These are phyloP conservation scores for Microsporum ferrugineum DNA, from an alignment of 2,329 filamentous ascomycete species.

Conservation along the genomic window DNA sequence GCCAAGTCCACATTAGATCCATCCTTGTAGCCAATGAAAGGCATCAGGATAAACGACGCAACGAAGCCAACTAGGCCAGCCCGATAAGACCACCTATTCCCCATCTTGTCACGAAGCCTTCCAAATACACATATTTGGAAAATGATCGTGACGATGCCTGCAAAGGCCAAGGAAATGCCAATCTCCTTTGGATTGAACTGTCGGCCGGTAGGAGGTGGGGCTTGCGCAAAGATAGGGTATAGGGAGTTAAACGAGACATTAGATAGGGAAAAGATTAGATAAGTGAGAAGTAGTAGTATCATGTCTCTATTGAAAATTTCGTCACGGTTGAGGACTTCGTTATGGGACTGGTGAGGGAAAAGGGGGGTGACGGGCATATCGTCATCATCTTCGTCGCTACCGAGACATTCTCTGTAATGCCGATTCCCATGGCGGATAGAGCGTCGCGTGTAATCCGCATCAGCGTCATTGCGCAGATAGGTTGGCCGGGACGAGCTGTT, in stretches of 20 bases:
- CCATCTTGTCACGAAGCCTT: constrained; percentile 62
- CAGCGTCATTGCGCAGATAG: constrained; percentile 39
- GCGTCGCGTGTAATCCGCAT: constrained; percentile 18
- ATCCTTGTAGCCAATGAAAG: constrained; percentile 71
- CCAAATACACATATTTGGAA: constrained; percentile 85
- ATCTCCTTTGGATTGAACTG: constrained; percentile 66
- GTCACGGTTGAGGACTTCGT: constrained; percentile 41
- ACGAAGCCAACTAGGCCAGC: constrained; percentile 68
- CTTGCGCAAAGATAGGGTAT: constrained; percentile 84
- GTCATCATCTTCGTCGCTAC: constrained; percentile 32
- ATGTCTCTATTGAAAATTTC: constrained; percentile 70
- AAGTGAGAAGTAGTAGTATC: constrained; percentile 67
- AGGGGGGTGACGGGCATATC: constrained; percentile 31
- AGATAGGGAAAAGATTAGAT: constrained; percentile 83
- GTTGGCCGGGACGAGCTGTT: constrained; percentile 47
- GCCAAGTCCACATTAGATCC: constrained; percentile 44
- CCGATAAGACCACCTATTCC: constrained; percentile 77
- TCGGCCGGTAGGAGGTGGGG: constrained; percentile 63
- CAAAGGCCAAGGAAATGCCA: constrained; percentile 71
- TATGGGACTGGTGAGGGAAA: constrained; percentile 31
- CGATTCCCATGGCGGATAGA: constrained; percentile 12
- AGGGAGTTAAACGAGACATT: constrained; percentile 94
- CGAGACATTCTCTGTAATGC: constrained; percentile 18
- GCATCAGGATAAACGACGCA: constrained; percentile 74
- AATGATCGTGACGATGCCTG: constrained; percentile 71